Evolutionary conservation across 2,329 filamentous ascomycete genomes (phyloP), one percentile per base, ranked within the genome.

Genomic region (Paraphoma chrysanthemicola): DNA sequence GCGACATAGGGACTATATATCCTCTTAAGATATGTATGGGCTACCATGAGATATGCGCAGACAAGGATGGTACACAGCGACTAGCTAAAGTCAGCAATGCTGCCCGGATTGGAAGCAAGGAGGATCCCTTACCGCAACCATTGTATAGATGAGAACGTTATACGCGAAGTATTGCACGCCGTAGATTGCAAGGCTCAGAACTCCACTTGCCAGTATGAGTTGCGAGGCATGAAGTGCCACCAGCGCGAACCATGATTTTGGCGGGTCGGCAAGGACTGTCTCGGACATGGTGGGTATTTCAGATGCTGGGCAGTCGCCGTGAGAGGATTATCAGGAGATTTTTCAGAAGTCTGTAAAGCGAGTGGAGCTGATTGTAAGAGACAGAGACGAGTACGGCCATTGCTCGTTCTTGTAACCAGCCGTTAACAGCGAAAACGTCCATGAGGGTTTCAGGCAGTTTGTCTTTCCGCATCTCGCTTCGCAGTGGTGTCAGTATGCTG

Each of bases 131-230:
- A 68, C 63, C 45, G 60, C 51, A 5, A 63, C 54, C 36, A 67
- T 53, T 16, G 57, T 59, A 28, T 55, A 64, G 31, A 63, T 48
- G 36, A 64, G 73, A 75, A 60, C 74, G 82, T 82, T 12, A 79
- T 81, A 80, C 1, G 80, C 62, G 3, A 76, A 53, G 44, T 65
- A 74, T 9, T 63, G 58, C 29, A 80, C 71, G 9, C 79, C 77
- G 60, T 82, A 86, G 7, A 78, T 82, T 18, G 75, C 73, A 36
- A 87, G 73, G 12, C 78, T 83, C 1, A 86, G 70, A 29, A 81
- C 72, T 36, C 81, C 57, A 38, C 86, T 51, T 16, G 77, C 76
- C 12, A 86, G 59, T 14, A 83, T 59, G n/a, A 69, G 43, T 54
- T 72, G 68, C 1, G 60, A 55, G n/a, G 45, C 52, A 51, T 72